phyloP scores from a whole-genome alignment of 352 stramenopile species.

The Phytophthora boehmeriae region DNA sequence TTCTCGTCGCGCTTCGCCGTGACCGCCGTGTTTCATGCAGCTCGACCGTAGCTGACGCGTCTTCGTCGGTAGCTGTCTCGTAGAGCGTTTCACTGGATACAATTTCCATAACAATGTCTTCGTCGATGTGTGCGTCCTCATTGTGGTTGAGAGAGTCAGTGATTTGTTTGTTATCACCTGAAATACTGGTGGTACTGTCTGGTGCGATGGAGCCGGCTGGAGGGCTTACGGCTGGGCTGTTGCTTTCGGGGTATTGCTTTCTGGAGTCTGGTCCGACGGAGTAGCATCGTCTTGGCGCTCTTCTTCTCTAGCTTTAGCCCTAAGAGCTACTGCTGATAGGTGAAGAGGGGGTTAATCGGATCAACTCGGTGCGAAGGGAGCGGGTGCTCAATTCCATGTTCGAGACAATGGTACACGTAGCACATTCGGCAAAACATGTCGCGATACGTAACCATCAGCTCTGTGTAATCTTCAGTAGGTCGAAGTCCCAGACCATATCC shows the following conservation, averaged over 20 bases:
- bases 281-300: conserved; percentile 12
- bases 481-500: conserved; percentile 53
- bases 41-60: conserved; percentile 15
- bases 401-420: conserved; percentile 92
- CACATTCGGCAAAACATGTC: conserved; percentile 93
- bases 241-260: conserved; percentile 26
- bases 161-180: conserved; percentile 14
- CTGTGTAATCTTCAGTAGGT: conserved; percentile 62
- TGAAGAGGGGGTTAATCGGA: conserved; percentile 58
- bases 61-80: conserved; percentile 27
- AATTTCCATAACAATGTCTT: conserved; percentile 18
- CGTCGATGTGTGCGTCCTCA: conserved; percentile 18
- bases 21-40: conserved; percentile 58
- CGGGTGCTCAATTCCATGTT: conserved; percentile 88
- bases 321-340: conserved; percentile 44
- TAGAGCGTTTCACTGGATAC: conserved; percentile 12
- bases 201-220: conserved; percentile 4
- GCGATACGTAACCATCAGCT: conserved; percentile 88
- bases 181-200: conserved; percentile 16
- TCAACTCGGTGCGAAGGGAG: conserved; percentile 61
- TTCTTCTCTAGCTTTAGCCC: conserved; percentile 16
- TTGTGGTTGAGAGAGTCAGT: conserved; percentile 7
- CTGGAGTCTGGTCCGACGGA: conserved; percentile 11
- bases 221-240: conserved; percentile 16
- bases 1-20: conserved; percentile 55